Conservation (phyloP, 1,284 basidiomycete species). For the Mycena citricolor region DNA sequence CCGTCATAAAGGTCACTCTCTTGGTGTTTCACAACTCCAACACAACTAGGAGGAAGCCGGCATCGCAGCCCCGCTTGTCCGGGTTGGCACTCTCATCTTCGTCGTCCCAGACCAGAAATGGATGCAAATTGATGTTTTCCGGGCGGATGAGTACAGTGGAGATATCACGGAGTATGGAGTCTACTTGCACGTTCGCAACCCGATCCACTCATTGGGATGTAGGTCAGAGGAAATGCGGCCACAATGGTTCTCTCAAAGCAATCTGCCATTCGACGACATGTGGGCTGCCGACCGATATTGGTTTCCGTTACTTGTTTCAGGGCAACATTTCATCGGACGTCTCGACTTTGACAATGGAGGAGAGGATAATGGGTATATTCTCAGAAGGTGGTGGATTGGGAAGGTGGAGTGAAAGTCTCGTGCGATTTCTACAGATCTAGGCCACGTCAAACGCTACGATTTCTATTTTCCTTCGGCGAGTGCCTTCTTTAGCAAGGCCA, state of each 20-base stretch:
- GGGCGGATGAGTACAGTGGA: conserved; percentile 54
- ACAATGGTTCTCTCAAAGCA: conserved; percentile 52
- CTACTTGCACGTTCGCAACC: not conserved
- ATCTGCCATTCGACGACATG: conserved; percentile 58
- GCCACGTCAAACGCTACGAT: too few species aligned
- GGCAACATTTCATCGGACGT: conserved; percentile 51
- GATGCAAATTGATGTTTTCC: conserved; percentile 68
- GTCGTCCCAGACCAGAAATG: conserved; percentile 47
- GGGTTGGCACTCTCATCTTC: conserved; percentile 64
- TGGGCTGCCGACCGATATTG: conserved; percentile 66
- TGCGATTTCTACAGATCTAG: not conserved
- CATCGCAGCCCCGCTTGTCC: conserved; percentile 56
- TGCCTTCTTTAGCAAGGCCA: conserved; percentile 53
- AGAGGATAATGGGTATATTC: conserved; percentile 35
- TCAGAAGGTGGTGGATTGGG: conserved; percentile 60
- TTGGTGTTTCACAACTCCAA: not conserved
- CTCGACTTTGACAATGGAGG: conserved; percentile 48
- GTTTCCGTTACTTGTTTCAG: conserved; percentile 55
- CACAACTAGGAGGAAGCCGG: conserved; percentile 72
- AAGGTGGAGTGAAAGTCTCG: not conserved
- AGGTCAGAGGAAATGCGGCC: conserved; percentile 74
- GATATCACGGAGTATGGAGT: conserved; percentile 55
- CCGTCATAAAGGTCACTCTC: not conserved
- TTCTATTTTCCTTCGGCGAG: conserved; percentile 24
- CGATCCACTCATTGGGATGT: conserved; percentile 1